Conservation (phyloP, 1,284 basidiomycete genomes). For the Ganoderma leucocontextum region DNA sequence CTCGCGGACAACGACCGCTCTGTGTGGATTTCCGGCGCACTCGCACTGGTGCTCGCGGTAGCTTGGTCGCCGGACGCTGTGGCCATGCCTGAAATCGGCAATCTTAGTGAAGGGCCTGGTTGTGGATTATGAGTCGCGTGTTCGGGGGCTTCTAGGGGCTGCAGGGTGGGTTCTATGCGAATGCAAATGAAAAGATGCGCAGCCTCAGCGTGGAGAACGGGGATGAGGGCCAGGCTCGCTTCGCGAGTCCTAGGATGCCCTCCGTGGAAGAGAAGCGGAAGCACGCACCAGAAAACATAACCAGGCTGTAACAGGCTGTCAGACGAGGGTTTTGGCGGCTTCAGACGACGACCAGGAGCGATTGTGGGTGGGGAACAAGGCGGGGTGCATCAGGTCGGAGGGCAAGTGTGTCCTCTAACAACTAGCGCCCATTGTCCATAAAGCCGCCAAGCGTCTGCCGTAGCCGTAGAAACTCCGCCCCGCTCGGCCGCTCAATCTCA, state of each 20-base stretch:
- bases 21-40: slow-evolving; percentile 35
- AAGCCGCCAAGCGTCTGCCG: slow-evolving; percentile 25
- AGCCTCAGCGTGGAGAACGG: slow-evolving; percentile 34
- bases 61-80: slow-evolving; percentile 33
- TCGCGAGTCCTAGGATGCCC: slow-evolving; percentile 18
- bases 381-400: slow-evolving; percentile 45
- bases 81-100: slow-evolving; percentile 30
- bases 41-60: slow-evolving; percentile 33
- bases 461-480: slow-evolving; percentile 22
- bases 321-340: slow-evolving; percentile 20
- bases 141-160: slow-evolving; percentile 9
- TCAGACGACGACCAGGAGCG: slow-evolving; percentile 26
- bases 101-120: slow-evolving; percentile 13
- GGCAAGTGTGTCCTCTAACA: slow-evolving; percentile 37
- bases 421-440: slow-evolving; percentile 27
- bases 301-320: slow-evolving; percentile 1
- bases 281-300: slow-evolving; percentile 34
- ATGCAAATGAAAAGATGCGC: slow-evolving; percentile 29
- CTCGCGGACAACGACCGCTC: slow-evolving; percentile 31
- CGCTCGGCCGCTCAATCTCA: slow-evolving; percentile 12
- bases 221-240: slow-evolving; percentile 28
- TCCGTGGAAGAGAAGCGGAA: slow-evolving; percentile 4
- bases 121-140: slow-evolving; percentile 17
- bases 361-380: slow-evolving; percentile 35
- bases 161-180: slow-evolving; percentile 22